Percentiles rank a stretch among this genome's conserved stretches.
These are phyloP conservation scores for Syzygium aromaticum DNA, from an alignment of 345 rosid genomes.

Conservation along the genomic window DNA sequence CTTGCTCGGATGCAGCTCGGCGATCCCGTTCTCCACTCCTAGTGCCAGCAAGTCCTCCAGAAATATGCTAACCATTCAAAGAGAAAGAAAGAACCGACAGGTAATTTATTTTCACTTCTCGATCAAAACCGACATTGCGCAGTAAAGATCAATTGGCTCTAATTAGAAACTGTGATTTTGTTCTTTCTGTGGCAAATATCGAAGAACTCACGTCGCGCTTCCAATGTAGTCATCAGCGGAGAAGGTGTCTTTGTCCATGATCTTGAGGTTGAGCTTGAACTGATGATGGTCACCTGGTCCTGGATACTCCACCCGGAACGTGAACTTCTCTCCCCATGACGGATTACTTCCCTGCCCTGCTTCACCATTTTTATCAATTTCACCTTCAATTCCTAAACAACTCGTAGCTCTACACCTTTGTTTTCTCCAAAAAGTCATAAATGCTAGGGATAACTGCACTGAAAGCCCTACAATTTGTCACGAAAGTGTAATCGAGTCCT, in stretches of 20 bases:
- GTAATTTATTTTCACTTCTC: neutral
- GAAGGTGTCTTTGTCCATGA: conserved; percentile 89
- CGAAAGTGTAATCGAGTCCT: too few species aligned
- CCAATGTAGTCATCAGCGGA: conserved; percentile 66
- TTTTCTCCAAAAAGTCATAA: neutral
- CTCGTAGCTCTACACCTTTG: neutral
- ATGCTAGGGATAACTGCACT: neutral
- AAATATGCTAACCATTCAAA: conserved; percentile 33
- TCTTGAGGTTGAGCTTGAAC: conserved; percentile 51
- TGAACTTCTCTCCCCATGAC: conserved; percentile 61
- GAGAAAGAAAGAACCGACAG: neutral
- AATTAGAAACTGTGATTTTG: neutral
- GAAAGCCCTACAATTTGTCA: too few species aligned
- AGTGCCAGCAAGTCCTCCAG: conserved; percentile 61
- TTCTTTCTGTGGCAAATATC: neutral
- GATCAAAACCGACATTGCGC: neutral
- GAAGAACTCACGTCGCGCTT: conserved; percentile 41
- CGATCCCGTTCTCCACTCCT: conserved; percentile 72
- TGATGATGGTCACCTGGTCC: conserved; percentile 30
- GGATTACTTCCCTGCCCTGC: conserved; percentile 48
- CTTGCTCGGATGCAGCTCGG: conserved; percentile 52
- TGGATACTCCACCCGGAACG: conserved; percentile 75
- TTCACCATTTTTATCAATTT: neutral
- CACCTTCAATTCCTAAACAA: neutral
- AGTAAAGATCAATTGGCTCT: neutral